Conservation (phyloP, 192 early-diverging fungal species). For the Thamnidium elegans region DNA sequence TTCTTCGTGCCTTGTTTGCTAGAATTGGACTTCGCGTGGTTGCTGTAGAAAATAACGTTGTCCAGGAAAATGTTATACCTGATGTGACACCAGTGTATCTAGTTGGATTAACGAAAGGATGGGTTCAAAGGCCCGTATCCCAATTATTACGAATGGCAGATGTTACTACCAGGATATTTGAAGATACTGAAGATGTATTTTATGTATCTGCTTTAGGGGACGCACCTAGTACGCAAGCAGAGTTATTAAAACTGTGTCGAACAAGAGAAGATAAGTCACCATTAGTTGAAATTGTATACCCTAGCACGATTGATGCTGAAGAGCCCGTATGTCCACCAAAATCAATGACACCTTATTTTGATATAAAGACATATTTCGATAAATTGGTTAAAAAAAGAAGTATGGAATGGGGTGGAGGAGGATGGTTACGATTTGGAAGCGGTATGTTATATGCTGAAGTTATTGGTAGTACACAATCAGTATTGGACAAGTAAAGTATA, state of each 20-base stretch:
- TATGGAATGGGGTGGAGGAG: constrained; percentile 28
- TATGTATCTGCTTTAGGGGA: not conserved
- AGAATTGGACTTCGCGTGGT: constrained; percentile 63
- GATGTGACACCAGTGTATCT: constrained; percentile 44
- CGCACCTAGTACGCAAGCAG: not conserved
- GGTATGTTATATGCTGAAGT: constrained; percentile 75
- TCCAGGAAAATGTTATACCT: constrained; percentile 32
- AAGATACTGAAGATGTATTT: constrained; percentile 6
- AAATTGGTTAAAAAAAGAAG: constrained; percentile 47
- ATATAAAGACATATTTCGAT: constrained; percentile 49
- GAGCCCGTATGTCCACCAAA: constrained; percentile 36
- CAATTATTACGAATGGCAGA: constrained; percentile 6
- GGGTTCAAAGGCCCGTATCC: not conserved
- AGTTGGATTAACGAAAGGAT: not conserved
- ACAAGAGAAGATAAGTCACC: constrained; percentile 1
- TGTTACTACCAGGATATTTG: not conserved
- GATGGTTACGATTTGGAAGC: constrained; percentile 58
- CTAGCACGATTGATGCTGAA: not conserved
- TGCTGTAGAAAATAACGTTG: constrained; percentile 35
- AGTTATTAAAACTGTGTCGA: not conserved
- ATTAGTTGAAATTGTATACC: constrained; percentile 5
- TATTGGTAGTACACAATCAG: constrained; percentile 85
- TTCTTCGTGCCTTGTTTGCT: constrained; percentile 57
- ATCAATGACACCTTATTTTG: constrained; percentile 58
- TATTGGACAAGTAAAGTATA: constrained; percentile 73